Conservation (phyloP, 2,329 filamentous ascomycete species). For the Arthrobotrys sinensis region DNA sequence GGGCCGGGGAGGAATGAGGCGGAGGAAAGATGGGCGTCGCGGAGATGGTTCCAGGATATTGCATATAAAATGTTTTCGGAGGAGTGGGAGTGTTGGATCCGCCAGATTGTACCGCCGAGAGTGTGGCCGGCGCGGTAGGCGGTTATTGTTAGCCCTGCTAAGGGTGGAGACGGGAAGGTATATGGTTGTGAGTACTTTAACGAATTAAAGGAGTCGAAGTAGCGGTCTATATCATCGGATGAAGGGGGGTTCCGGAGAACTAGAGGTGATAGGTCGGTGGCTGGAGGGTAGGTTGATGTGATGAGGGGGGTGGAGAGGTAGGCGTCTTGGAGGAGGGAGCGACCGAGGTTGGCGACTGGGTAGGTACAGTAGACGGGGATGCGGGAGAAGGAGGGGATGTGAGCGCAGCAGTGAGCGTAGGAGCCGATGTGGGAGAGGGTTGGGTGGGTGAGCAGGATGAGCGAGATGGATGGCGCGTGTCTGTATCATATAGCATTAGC, state of each 20-base stretch:
- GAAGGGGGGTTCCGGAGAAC: constrained; percentile 78
- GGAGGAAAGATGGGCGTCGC: constrained; percentile 93
- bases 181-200: constrained; percentile 98
- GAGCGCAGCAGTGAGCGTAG: constrained; percentile 96
- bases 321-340: constrained; percentile 90
- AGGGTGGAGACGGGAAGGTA: constrained; percentile 74
- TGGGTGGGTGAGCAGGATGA: constrained; percentile 94
- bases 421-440: constrained; percentile 92
- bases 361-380: constrained; percentile 95
- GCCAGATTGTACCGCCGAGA: constrained; percentile 97
- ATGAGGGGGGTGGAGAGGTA: constrained; percentile 83
- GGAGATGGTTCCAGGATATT: constrained; percentile 97
- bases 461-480: constrained; percentile 89
- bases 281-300: constrained; percentile 56
- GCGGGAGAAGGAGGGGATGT: constrained; percentile 90
- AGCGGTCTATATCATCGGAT: constrained; percentile 88
- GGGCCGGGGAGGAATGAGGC: constrained; percentile 89
- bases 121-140: constrained; percentile 98
- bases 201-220: constrained; percentile 90
- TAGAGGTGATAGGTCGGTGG: constrained; percentile 70
- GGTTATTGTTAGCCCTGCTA: constrained; percentile 85
- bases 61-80: constrained; percentile 98
- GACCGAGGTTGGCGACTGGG: constrained; percentile 92
- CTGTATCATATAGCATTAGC: constrained; percentile 72
- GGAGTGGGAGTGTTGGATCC: constrained; percentile 95